Percentiles rank a stretch among this genome's conserved stretches.
Evolutionary conservation across 257 asterid species (phyloP).

Genomic region (Thymus mandschuricus): DNA sequence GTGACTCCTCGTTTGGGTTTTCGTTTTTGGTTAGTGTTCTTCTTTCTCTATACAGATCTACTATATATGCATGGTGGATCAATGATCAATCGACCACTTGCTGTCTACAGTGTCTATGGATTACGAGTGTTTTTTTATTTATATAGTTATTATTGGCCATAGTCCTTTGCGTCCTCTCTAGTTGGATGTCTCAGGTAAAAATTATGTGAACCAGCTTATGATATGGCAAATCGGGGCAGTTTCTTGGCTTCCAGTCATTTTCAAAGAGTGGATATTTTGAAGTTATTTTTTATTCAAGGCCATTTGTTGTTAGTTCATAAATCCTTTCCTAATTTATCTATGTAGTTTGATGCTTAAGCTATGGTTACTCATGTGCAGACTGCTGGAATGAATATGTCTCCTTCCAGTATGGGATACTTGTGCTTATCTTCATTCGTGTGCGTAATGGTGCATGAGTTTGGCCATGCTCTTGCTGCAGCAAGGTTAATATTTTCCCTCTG

Average conservation of each 20-base stretch:
- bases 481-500: slow-evolving; percentile 57
- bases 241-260: not conserved
- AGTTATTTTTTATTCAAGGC: slow-evolving; percentile 10
- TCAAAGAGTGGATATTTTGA: not conserved
- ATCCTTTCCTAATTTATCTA: not conserved
- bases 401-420: slow-evolving; percentile 62
- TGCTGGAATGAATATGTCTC: slow-evolving; percentile 58
- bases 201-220: not conserved
- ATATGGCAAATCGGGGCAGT: not conserved
- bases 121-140: not conserved
- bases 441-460: slow-evolving; percentile 79
- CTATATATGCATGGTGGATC: not conserved
- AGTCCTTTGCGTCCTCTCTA: not conserved
- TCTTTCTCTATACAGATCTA: not conserved
- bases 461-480: slow-evolving; percentile 97
- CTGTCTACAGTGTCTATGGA: not conserved
- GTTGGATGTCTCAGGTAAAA: not conserved
- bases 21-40: slow-evolving; percentile 56
- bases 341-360: slow-evolving; percentile 9
- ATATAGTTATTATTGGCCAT: not conserved
- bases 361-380: slow-evolving; percentile 48
- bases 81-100: not conserved
- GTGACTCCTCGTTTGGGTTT: slow-evolving; percentile 44
- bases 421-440: slow-evolving; percentile 67
- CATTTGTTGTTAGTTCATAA: slow-evolving; percentile 14